Base-by-base conservation (phyloP, 139 green algal species). In the Astrephomene gubernaculifera region DNA sequence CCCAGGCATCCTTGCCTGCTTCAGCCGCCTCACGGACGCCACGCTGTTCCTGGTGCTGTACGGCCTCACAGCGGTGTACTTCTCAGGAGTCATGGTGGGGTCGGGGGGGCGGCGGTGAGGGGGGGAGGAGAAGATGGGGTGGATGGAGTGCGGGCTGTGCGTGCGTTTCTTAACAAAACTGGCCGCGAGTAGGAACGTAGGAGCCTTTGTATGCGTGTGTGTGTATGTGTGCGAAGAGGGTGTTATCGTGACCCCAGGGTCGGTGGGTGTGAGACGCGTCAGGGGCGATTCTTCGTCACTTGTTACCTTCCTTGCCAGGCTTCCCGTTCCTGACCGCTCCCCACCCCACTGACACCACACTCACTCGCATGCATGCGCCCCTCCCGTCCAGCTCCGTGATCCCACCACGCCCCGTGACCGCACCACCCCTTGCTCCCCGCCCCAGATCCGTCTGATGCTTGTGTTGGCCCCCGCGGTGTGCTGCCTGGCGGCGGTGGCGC, bases 1-100 rank as follows among this genome's bases (percentile, higher is more conserved):
- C 39, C 2, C 57, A 83, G 96, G 96, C n/a, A 88, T 98, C 49
- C 90, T 98, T 9, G 88, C 91, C 2, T 96, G 94, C 91, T 96
- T 99, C 92, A 88, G 79, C 31, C 94, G 94, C 52, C 90, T 98
- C 19, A 94, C 94, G 5, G 93, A 97, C 68, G 93, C 85, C 69
- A 92, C 95, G 1, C 86, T 98, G 22, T 99, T 99, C 89, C 92
- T 99, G 24, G 75, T 98, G n/a, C 90, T 99, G n/a, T 99, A 98
- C 86, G 95, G 94, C 68, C 87, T 97, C 83, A 98, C 95, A 3
- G 94, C 95, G 21, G 94, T 98, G 17, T 99, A 99, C 93, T 99
- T 99, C 91, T 96, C 92, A 0, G 95, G 95, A 1, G 95, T 98
- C 54, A 98, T 97, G 95, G 95, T 97, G 79, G 61, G 85, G 74